These are phyloP conservation scores for Aspergillus proliferans DNA, from an alignment of 2,329 filamentous ascomycete species.

Conservation along the genomic window DNA sequence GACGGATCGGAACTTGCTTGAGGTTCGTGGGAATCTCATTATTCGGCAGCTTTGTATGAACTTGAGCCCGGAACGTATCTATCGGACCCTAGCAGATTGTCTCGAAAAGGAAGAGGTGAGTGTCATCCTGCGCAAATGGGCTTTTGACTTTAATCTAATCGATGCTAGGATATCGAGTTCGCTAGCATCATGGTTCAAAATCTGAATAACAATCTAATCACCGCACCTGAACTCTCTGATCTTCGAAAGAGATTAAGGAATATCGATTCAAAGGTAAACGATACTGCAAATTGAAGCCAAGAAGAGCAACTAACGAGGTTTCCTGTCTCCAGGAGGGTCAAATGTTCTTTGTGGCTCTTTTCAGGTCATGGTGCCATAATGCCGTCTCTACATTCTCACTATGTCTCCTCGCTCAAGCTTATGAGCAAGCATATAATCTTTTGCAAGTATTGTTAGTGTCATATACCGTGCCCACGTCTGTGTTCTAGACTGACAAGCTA, in stretches of 20 bases:
- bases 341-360: conserved; percentile 87
- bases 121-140: background rate
- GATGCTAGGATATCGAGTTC: conserved; percentile 76
- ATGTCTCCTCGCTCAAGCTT: conserved; percentile 90
- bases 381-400: conserved; percentile 95
- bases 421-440: conserved; percentile 94
- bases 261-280: conserved; percentile 68
- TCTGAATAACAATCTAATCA: conserved; percentile 97
- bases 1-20: conserved; percentile 82
- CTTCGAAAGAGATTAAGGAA: conserved; percentile 85
- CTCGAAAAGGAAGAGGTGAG: conserved; percentile 82
- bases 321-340: conserved; percentile 66
- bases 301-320: background rate
- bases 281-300: background rate
- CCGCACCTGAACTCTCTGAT: conserved; percentile 86
- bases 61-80: conserved; percentile 89
- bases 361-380: conserved; percentile 97
- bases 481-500: conserved; percentile 16
- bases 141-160: conserved; percentile 5
- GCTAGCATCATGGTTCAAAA: conserved; percentile 99
- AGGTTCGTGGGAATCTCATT: conserved; percentile 90
- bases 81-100: conserved; percentile 89
- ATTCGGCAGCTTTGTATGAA: conserved; percentile 92
- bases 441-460: conserved; percentile 82
- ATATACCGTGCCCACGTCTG: too few relatives aligned